Base-by-base conservation (phyloP, 2,329 filamentous ascomycete genomes). In the Aspergillus thermomutatus region DNA sequence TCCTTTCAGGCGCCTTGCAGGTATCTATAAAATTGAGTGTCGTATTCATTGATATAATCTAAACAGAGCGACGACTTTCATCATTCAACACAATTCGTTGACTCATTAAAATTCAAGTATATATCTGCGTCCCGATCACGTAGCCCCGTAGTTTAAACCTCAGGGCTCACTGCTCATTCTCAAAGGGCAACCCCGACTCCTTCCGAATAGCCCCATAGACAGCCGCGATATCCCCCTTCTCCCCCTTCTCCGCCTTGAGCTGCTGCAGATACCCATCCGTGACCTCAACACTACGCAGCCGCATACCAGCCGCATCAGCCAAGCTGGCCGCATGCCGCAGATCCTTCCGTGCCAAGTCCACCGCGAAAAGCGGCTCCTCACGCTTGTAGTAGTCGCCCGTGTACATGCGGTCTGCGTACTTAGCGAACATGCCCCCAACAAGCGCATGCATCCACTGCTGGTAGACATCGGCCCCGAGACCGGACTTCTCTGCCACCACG, bases 281-380 rank as follows among this genome's bases (percentile, higher is more conserved):
- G 3, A 87, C 79, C 72, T 89, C 85, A 1, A 89, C 76, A 60
- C 85, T 87, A 58, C 78, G 82, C 73, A 96, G 73, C 57, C 79
- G 81, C 46, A 83, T 79, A 0, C 89, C 91, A 5, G 79, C 80
- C 25, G 75, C 75, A 59, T 83, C 77, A 0, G 90, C 92, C 57
- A 96, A 67, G 54, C 76, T 79, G 69, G 86, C 77, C 4, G 89
- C 90, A 79, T 96, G 91, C 1, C 86, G 77, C 1, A 87, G 84
- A 77, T 96, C 92, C 72, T 96, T 96, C 59, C 88, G 80, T 5
- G 91, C 92, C 57, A 96, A 78, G 70, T 94, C 88, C 0, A 93
- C 89, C 3, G 85, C 85, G 72, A 96, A 96, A 8, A 94, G 77
- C n/a, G 92, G 92, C 69, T 83, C 88, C 25, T 89, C 85, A 11